A percentile compares a stretch with the other conserved stretches of the same genome.
These are phyloP conservation scores for Metarhizium anisopliae DNA, from an alignment of 2,329 filamentous ascomycete genomes.

Conservation along the genomic window DNA sequence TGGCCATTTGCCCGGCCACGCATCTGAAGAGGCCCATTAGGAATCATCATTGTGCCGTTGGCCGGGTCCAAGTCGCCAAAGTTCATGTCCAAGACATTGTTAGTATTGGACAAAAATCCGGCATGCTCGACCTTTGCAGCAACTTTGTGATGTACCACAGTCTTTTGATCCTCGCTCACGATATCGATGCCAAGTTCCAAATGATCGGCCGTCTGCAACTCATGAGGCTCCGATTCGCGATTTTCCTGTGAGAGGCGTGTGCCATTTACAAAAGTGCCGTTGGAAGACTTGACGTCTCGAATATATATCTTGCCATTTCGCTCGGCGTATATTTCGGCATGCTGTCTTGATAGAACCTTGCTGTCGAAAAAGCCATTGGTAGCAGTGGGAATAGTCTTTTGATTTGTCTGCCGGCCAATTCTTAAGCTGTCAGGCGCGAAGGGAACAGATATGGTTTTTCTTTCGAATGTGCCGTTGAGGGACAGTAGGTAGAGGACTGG, in stretches of 20 bases:
- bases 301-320: slow-evolving; percentile 86
- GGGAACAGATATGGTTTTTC: slow-evolving; percentile 90
- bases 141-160: slow-evolving; percentile 96
- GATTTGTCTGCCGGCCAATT: slow-evolving; percentile 94
- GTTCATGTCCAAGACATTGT: slow-evolving; percentile 76
- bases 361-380: slow-evolving; percentile 96
- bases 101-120: slow-evolving; percentile 66
- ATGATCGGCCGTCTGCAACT: slow-evolving; percentile 83
- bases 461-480: slow-evolving; percentile 92
- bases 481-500: slow-evolving; percentile 81
- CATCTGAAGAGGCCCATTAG: slow-evolving; percentile 59
- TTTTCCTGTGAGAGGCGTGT: slow-evolving; percentile 86
- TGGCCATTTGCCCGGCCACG: slow-evolving; percentile 63
- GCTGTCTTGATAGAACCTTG: slow-evolving; percentile 91
- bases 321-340: slow-evolving; percentile 92
- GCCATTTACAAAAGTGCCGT: slow-evolving; percentile 96
- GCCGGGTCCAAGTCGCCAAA: slow-evolving; percentile 86
- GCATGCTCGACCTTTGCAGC: slow-evolving; percentile 95
- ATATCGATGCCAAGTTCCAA: slow-evolving; percentile 96
- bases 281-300: slow-evolving; percentile 94
- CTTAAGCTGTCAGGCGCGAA: slow-evolving; percentile 89
- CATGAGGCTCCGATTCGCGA: slow-evolving; percentile 90
- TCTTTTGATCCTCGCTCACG: slow-evolving; percentile 97
- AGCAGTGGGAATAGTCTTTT: slow-evolving; percentile 85
- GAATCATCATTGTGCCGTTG: slow-evolving; percentile 63